These are phyloP conservation scores for Metschnikowia sp. DNA, from an alignment of 805 yeast species.

Conservation along the genomic window DNA sequence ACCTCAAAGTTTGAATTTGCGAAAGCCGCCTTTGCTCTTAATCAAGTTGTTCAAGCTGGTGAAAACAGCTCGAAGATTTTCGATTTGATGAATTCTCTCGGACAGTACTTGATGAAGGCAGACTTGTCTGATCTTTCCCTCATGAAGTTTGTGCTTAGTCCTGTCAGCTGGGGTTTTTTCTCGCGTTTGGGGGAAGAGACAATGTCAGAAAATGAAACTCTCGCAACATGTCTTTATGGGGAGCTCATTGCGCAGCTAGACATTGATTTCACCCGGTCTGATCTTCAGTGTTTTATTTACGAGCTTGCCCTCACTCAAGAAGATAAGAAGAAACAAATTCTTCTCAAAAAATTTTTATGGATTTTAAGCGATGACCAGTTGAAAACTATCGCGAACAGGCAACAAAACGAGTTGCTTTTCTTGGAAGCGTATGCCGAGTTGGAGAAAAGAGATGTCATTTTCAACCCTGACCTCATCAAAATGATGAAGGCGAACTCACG, in stretches of 20 bases:
- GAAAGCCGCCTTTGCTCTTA: constrained; percentile 41
- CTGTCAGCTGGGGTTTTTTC: constrained; percentile 21
- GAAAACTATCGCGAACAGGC: constrained; percentile 1
- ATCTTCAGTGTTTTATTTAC: constrained; percentile 13
- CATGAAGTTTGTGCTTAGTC: constrained; percentile 14
- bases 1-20: constrained; percentile 47
- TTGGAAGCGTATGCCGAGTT: constrained; percentile 5
- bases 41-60: constrained; percentile 27
- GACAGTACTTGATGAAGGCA: constrained; percentile 29
- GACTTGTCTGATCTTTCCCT: constrained; percentile 12
- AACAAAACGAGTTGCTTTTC: constrained; percentile 8
- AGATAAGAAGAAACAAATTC: constrained; percentile 14
- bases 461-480: constrained; percentile 9
- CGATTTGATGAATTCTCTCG: constrained; percentile 42
- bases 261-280: constrained; percentile 2
- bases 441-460: constrained; percentile 1
- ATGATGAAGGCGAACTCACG: constrained; percentile 8
- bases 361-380: constrained; percentile 23
- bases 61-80: constrained; percentile 23
- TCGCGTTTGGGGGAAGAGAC: neutral
- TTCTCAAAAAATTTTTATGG: constrained; percentile 25
- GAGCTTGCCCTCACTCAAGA: constrained; percentile 3
- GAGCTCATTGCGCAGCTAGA: constrained; percentile 35
- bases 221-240: constrained; percentile 29
- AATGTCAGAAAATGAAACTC: constrained; percentile 21